phyloP scores from a whole-genome alignment of 2,329 filamentous ascomycete genomes.

The Akanthomyces uredinophilus region DNA sequence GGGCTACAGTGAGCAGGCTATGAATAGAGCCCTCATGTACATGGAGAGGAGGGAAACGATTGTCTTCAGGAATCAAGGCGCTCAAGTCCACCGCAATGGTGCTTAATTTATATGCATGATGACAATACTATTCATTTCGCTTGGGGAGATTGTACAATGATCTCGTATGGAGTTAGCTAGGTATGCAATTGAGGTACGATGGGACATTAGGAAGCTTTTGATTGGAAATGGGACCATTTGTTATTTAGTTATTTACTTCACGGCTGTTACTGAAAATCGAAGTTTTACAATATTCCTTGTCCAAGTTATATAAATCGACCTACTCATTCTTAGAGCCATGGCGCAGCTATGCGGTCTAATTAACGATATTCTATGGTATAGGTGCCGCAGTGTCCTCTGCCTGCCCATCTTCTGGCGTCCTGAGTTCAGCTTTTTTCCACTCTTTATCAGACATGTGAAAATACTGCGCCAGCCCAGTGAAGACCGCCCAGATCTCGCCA shows the following conservation, averaged over 20 bases:
- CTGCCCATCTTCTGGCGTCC: not conserved
- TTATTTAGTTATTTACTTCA: not conserved
- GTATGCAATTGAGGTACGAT: not conserved
- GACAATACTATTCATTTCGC: not conserved
- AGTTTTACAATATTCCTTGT: not conserved
- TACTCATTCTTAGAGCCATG: not conserved
- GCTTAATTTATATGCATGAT: slow-evolving; percentile 40
- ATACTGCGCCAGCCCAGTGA: slow-evolving; percentile 34
- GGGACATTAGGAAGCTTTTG: slow-evolving; percentile 5
- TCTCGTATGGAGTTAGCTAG: slow-evolving; percentile 11
- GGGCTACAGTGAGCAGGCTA: slow-evolving; percentile 79
- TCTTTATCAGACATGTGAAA: slow-evolving; percentile 40
- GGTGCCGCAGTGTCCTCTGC: not conserved
- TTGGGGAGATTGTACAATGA: not conserved
- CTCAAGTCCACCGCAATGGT: slow-evolving; percentile 69
- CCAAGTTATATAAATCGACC: not conserved
- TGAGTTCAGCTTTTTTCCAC: slow-evolving; percentile 33
- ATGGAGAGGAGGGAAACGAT: slow-evolving; percentile 84
- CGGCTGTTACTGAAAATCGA: not conserved
- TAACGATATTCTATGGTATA: not conserved
- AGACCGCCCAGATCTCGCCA: slow-evolving; percentile 40
- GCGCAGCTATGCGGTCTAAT: not conserved
- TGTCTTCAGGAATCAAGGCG: slow-evolving; percentile 71
- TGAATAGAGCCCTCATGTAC: slow-evolving; percentile 80
- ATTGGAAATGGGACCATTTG: not conserved